phyloP scores from a whole-genome alignment of 257 asterid genomes.

The Solanum verrucosum region DNA sequence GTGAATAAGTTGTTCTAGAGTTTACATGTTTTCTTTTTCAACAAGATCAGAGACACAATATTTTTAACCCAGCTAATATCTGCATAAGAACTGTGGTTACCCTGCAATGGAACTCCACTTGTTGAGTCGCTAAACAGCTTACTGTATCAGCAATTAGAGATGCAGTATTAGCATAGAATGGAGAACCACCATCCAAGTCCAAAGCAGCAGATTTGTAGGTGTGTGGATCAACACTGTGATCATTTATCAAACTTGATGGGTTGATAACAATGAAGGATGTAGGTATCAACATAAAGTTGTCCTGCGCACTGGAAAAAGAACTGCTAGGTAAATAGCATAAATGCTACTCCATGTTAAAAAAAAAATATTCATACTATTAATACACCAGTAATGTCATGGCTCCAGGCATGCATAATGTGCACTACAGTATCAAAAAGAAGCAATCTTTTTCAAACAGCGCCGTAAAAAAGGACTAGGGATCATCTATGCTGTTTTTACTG shows the following conservation, averaged over 20 bases:
- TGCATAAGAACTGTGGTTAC: slow-evolving; percentile 24
- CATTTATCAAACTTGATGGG: slow-evolving; percentile 23
- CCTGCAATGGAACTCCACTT: slow-evolving; percentile 63
- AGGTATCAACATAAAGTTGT: slow-evolving; percentile 51
- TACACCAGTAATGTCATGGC: not conserved
- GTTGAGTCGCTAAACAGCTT: slow-evolving; percentile 26
- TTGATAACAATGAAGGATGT: slow-evolving; percentile 64
- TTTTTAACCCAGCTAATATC: not conserved
- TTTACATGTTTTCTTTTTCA: not conserved
- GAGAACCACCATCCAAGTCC: slow-evolving; percentile 13
- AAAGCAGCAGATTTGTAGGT: slow-evolving; percentile 12
- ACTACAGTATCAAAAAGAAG: not conserved
- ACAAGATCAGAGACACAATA: not conserved
- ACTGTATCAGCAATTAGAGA: slow-evolving; percentile 44
- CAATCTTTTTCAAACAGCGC: not conserved
- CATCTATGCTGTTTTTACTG: not conserved
- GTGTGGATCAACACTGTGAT: slow-evolving; percentile 15
- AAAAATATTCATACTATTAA: not conserved
- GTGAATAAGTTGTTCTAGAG: not conserved
- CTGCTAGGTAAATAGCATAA: not conserved
- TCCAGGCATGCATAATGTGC: not conserved
- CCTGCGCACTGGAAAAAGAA: slow-evolving; percentile 34
- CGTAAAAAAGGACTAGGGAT: not conserved
- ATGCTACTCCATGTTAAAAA: not conserved
- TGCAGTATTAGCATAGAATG: slow-evolving; percentile 21